Base-by-base conservation (phyloP, 108 stramenopile species). In the Skeletonema potamos region DNA sequence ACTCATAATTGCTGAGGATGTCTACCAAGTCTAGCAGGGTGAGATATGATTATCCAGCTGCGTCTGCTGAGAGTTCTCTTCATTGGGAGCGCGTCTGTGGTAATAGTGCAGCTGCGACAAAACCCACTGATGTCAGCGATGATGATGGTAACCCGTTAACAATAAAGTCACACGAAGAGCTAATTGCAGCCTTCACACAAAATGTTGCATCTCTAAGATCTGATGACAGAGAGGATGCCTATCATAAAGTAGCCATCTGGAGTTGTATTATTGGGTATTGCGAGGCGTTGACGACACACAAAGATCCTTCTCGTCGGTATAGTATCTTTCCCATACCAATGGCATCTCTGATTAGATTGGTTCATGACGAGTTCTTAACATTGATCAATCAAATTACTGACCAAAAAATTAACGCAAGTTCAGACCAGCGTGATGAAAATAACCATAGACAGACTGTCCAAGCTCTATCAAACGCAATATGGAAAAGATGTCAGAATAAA, bases 211-310 rank as follows among this genome's bases (percentile, higher is more conserved):
- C 59, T 17, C 29, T 77, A 62, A 27, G 33, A 9, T 18, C 51
- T 36, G 29, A 6, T 2, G 65, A 74, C 11, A 36, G 69, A 48
- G 64, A 66, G 44, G 48, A 51, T 0, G 48, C 48, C 1, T 63
- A 64, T 64, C 46, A 17, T 4, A 70, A 46, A 13, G 28, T 88
- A 36, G 87, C 87, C 3, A 15, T 77, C 1, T 88, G 87, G 87
- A 86, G 85, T 64, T 79, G 77, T 62, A 62, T 88, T 24, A 51
- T 68, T 13, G 87, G 87, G 11, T 88, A 88, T 62, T 82, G 81
- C 48, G 87, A 88, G 66, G 76, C 87, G 1, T 34, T 88, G n/a
- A 43, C 81, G 9, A 88, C 87, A 2, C 85, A 88, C 43, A 84
- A 82, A 30, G 76, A 82, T 17, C 54, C 61, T 13, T 27, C 44